phyloP scores from a whole-genome alignment of 2,329 filamentous ascomycete species.

The Venturia effusa region DNA sequence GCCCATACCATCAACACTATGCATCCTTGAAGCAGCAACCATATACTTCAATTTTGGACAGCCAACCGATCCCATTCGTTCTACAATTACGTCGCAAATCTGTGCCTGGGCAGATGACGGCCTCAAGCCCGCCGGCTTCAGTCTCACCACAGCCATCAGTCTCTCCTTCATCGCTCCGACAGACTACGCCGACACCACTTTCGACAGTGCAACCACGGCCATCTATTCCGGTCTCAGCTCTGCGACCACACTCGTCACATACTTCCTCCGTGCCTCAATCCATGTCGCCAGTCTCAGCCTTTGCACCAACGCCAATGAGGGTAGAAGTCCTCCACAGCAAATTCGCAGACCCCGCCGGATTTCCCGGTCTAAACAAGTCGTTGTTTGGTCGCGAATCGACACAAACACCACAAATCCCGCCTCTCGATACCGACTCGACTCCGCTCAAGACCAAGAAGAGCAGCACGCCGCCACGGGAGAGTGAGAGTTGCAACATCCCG shows the following conservation, averaged over 20 bases:
- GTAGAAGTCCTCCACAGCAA: not conserved
- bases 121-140: not conserved
- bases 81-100: not conserved
- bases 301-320: not conserved
- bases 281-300: not conserved
- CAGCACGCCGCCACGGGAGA: not conserved
- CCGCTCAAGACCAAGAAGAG: not conserved
- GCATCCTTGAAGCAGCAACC: not conserved
- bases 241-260: not conserved
- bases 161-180: no score
- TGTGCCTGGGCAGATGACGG: not conserved
- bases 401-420: not conserved
- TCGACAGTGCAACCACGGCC: not conserved
- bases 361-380: not conserved
- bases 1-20: not conserved
- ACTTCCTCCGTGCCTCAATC: not conserved
- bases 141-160: no score
- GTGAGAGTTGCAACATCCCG: not conserved
- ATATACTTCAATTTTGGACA: not conserved
- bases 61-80: not conserved
- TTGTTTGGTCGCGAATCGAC: not conserved
- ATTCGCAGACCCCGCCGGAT: not conserved
- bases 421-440: not conserved
- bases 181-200: not conserved
- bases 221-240: not conserved